Evolutionary conservation across 2,329 filamentous ascomycete genomes (phyloP).

Genomic region (Tolypocladium ovalisporum): DNA sequence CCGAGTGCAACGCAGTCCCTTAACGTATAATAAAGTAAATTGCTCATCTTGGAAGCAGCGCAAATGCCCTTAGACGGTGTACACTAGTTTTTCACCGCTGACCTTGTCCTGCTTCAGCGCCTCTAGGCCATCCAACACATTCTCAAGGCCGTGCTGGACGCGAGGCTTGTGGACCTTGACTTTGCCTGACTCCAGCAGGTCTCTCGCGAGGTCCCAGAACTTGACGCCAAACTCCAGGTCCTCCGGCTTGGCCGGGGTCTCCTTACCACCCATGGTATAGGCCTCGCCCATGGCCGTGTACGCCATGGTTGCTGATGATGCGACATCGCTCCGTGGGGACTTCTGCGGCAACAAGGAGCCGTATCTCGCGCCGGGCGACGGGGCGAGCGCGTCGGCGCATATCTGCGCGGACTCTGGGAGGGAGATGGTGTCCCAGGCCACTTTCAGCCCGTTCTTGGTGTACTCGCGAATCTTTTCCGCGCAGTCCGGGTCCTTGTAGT

Average conservation of each 20-base stretch:
- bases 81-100: constrained; percentile 33
- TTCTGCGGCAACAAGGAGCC: background rate
- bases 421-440: constrained; percentile 26
- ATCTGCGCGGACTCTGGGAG: constrained; percentile 13
- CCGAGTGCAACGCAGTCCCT: too few species aligned
- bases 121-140: constrained; percentile 22
- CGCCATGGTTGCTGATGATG: constrained; percentile 23
- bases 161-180: constrained; percentile 23
- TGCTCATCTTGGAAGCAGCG: too few species aligned
- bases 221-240: constrained; percentile 23
- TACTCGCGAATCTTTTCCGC: constrained; percentile 11
- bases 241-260: constrained; percentile 11
- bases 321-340: constrained; percentile 21
- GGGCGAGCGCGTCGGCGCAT: constrained; percentile 21
- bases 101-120: constrained; percentile 21
- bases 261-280: constrained; percentile 14
- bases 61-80: constrained; percentile 18
- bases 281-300: constrained; percentile 29
- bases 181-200: constrained; percentile 23
- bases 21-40: too few species aligned
- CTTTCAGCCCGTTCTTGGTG: constrained; percentile 11
- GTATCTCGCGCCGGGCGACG: background rate
- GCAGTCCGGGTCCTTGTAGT: constrained; percentile 22
- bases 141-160: constrained; percentile 20
- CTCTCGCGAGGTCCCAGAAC: constrained; percentile 23